Conservation (phyloP, 257 asterid species). For the Solanum clarkiae region DNA sequence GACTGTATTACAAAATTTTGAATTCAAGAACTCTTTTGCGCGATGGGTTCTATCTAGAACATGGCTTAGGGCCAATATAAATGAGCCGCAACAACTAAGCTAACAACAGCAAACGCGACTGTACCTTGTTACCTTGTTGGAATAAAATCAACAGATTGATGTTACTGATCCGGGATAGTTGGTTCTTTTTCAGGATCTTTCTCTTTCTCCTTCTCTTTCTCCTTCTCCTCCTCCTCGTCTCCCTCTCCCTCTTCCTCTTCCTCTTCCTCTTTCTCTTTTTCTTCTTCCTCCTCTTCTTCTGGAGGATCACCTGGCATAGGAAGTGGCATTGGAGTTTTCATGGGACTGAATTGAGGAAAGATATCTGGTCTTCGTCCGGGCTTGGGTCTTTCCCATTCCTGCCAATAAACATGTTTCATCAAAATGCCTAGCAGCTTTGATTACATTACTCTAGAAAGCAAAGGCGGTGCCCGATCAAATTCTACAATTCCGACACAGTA, state of each 20-base stretch:
- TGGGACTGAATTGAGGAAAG: constrained; percentile 84
- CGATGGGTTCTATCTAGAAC: neutral
- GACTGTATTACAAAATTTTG: neutral
- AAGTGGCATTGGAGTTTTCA: constrained; percentile 58
- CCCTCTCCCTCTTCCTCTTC: constrained; percentile 37
- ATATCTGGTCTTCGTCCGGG: constrained; percentile 28
- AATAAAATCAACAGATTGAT: neutral
- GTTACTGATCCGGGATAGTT: constrained; percentile 25
- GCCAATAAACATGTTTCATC: neutral
- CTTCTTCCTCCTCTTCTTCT: constrained; percentile 70
- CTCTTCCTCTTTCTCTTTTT: constrained; percentile 46
- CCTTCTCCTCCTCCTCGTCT: constrained; percentile 36
- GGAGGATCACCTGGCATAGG: constrained; percentile 20
- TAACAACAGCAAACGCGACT: neutral
- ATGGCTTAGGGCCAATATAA: neutral
- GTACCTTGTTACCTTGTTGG: neutral
- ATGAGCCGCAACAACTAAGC: neutral
- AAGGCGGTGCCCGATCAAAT: neutral
- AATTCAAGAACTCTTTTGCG: neutral
- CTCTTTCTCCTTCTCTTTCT: constrained; percentile 36
- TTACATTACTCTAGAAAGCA: neutral
- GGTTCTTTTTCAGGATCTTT: constrained; percentile 27
- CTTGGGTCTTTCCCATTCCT: constrained; percentile 9
- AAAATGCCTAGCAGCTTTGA: neutral
- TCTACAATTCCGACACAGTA: neutral